These are phyloP conservation scores for Lactifluus hygrophoroides DNA, from an alignment of 768 basidiomycete genomes.

Conservation along the genomic window DNA sequence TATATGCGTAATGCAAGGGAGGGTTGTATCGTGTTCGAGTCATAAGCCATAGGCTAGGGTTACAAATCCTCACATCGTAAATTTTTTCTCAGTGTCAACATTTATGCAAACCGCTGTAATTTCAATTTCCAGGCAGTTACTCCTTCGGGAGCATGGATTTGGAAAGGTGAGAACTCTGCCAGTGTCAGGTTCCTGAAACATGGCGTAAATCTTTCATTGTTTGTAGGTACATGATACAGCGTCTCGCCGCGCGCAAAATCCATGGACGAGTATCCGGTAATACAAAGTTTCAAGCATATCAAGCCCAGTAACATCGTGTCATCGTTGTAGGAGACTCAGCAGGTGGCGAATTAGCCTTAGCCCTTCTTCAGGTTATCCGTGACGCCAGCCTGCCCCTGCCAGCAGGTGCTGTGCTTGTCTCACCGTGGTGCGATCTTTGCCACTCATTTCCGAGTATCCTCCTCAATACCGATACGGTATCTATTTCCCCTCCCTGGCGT, in stretches of 20 bases:
- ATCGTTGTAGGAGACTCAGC: conserved; percentile 93
- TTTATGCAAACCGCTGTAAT: no score
- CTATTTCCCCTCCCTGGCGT: neutral
- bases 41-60: no score
- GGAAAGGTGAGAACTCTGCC: conserved; percentile 41
- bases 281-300: conserved; percentile 42
- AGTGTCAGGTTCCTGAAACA: no score
- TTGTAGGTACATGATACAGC: conserved; percentile 61
- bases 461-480: conserved; percentile 73
- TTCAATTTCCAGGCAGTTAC: conserved; percentile 49
- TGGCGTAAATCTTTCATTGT: neutral
- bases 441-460: conserved; percentile 91
- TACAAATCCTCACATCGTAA: no score
- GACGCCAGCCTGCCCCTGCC: conserved; percentile 79
- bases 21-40: no score
- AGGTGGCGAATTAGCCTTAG: conserved; percentile 79
- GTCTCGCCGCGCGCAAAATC: conserved; percentile 87
- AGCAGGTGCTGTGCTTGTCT: conserved; percentile 82
- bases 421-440: conserved; percentile 86
- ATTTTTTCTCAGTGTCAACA: no score
- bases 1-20: no score
- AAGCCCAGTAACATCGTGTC: conserved; percentile 72
- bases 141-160: conserved; percentile 79
- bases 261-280: conserved; percentile 79
- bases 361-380: conserved; percentile 79